These are phyloP conservation scores for Vanrija sp. DNA, from an alignment of 1,284 basidiomycete genomes.

Conservation along the genomic window DNA sequence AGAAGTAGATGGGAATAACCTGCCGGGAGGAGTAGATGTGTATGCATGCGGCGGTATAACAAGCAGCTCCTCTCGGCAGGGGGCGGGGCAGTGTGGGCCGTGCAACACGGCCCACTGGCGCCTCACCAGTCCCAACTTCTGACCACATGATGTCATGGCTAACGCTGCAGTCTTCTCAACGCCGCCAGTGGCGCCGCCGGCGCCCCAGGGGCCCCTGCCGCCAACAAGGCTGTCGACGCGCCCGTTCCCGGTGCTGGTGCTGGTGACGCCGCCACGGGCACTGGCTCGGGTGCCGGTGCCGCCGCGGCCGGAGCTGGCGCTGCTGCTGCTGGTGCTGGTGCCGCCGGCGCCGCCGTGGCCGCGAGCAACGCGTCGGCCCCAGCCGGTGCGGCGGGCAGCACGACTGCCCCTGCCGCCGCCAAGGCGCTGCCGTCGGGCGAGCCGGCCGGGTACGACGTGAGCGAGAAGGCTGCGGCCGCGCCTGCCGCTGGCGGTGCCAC, in stretches of 20 bases:
- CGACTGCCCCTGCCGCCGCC: neutral
- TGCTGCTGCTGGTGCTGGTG: neutral
- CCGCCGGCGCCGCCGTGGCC: neutral
- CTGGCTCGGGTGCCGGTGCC: neutral
- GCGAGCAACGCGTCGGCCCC: neutral
- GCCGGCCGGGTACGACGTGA: neutral
- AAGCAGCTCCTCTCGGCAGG: neutral
- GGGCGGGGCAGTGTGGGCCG: neutral
- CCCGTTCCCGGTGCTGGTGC: neutral
- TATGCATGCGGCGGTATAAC: neutral
- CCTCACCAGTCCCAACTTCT: neutral
- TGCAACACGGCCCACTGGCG: neutral
- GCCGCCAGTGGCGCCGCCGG: neutral
- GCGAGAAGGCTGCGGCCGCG: neutral
- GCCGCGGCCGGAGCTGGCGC: neutral
- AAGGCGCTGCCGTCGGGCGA: neutral
- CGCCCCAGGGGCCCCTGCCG: neutral
- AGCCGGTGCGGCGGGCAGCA: neutral
- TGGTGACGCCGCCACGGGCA: neutral
- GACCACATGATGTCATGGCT: neutral
- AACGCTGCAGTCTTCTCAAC: neutral
- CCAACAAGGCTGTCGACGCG: neutral
- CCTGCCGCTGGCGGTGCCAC: constrained; percentile 6
- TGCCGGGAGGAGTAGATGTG: constrained; percentile 9
- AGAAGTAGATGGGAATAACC: neutral